Evolutionary conservation across 1,284 basidiomycete genomes (phyloP), one percentile per base, ranked within the genome.

Genomic region (Cryptococcus floricola): DNA sequence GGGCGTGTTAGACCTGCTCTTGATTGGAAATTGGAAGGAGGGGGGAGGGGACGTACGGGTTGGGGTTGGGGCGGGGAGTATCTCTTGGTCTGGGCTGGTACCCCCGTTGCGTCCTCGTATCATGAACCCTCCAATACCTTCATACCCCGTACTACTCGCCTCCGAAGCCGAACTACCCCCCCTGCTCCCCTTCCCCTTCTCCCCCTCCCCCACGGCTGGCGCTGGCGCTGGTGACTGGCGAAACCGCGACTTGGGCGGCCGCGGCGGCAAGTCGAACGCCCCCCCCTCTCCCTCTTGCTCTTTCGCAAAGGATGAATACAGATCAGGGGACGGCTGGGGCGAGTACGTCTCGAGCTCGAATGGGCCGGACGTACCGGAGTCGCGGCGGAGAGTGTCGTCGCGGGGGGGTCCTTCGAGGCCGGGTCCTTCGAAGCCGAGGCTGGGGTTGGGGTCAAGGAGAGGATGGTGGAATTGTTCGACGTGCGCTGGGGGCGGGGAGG

Each of bases 51-150:
- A 39, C 9, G 47, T 38, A 42, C 7, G 61, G 42, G 14, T 44
- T n/a, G 37, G 43, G 23, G 13, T 50, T 48, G 23, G 56, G 58
- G 8, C 53, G 23, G 64, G 59, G 3, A 61, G 60, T 8, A 43
- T 16, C 12, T 65, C 59, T 3, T 61, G 56, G 58, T 43, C 16
- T 28, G 14, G 28, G 48, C 42, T 18, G 7, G 10, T 8, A 34
- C 31, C 31, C 23, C 23, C 23, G 3, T 23, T 23, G 0, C 23
- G 23, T 34, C 4, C 31, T 67, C 66, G n/a, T n/a, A 71, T 65
- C 69, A 71, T 68, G 63, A 68, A 67, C 14, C 69, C 69, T 16
- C 69, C 69, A 18, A 71, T 69, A 0, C 65, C 69, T 6, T 62
- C 68, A 16, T 66, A 56, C 13, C 66, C 66, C 48, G 65, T 69